Conservation (phyloP, 345 rosid species). For the Hibiscus tridactylites region DNA sequence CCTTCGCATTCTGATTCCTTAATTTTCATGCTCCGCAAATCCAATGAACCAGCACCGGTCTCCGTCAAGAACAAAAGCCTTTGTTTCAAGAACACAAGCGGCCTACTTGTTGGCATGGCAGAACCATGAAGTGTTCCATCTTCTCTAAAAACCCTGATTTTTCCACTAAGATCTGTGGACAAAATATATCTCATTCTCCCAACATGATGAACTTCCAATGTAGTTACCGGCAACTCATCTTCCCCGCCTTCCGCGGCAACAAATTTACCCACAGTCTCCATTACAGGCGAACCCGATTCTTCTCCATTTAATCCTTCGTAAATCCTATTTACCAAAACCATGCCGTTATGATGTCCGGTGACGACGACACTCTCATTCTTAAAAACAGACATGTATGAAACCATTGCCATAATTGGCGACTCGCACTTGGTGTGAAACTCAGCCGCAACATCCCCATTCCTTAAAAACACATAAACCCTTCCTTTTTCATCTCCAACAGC, state of each 20-base stretch:
- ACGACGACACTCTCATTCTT: constrained; percentile 75
- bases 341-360: constrained; percentile 73
- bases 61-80: constrained; percentile 88
- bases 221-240: constrained; percentile 39
- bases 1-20: background rate
- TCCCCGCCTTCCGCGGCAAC: constrained; percentile 23
- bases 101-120: constrained; percentile 47
- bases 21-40: constrained; percentile 66
- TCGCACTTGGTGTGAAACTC: constrained; percentile 45
- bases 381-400: constrained; percentile 57
- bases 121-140: constrained; percentile 70
- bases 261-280: constrained; percentile 53
- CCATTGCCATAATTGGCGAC: constrained; percentile 67
- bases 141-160: constrained; percentile 56
- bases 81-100: constrained; percentile 81
- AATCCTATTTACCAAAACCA: constrained; percentile 55
- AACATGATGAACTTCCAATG: constrained; percentile 80
- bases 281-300: constrained; percentile 45
- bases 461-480: constrained; percentile 54
- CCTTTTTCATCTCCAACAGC: constrained; percentile 87
- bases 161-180: constrained; percentile 55
- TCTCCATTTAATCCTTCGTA: constrained; percentile 53
- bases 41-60: constrained; percentile 88
- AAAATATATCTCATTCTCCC: constrained; percentile 73
- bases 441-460: constrained; percentile 72